phyloP scores from a whole-genome alignment of 1,284 basidiomycete species.

The Pterula multifida region DNA sequence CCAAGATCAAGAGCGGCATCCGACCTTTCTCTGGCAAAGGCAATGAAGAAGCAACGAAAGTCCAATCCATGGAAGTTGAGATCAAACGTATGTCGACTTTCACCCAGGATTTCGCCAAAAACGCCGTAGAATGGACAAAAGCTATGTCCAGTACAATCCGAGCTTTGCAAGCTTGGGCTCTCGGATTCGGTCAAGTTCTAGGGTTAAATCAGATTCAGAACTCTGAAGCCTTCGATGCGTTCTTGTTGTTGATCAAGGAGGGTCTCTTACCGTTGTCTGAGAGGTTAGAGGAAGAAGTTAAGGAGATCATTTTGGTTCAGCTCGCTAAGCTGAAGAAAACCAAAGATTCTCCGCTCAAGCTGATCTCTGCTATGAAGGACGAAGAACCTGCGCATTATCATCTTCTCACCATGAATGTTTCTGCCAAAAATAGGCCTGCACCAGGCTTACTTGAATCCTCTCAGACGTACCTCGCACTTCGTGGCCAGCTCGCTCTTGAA shows the following conservation, averaged over 20 bases:
- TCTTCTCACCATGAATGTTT: slow-evolving; percentile 48
- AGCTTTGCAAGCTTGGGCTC: slow-evolving; percentile 46
- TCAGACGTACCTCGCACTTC: slow-evolving; percentile 59
- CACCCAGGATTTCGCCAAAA: slow-evolving; percentile 45
- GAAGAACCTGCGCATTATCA: slow-evolving; percentile 57
- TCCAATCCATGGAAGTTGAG: slow-evolving; percentile 42
- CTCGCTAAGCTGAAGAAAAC: slow-evolving; percentile 43
- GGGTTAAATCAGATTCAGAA: slow-evolving; percentile 28
- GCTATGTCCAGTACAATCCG: slow-evolving; percentile 31
- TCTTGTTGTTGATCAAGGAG: slow-evolving; percentile 42
- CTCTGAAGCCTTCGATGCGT: slow-evolving; percentile 64
- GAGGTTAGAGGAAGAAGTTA: slow-evolving; percentile 38
- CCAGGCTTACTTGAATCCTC: slow-evolving; percentile 55
- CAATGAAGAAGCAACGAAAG: slow-evolving; percentile 41
- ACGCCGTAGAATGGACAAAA: slow-evolving; percentile 48
- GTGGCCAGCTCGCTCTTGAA: slow-evolving; percentile 55
- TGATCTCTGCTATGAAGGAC: slow-evolving; percentile 57
- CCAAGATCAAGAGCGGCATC: neutral
- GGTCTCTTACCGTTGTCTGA: slow-evolving; percentile 40
- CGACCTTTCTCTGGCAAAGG: slow-evolving; percentile 7
- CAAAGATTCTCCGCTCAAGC: slow-evolving; percentile 46
- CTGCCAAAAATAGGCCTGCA: slow-evolving; percentile 48
- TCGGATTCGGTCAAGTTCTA: slow-evolving; percentile 53
- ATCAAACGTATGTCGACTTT: slow-evolving; percentile 42
- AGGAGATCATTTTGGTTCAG: slow-evolving; percentile 39